These are phyloP conservation scores for Globisporangium camurandrum DNA, from an alignment of 352 stramenopile genomes.

Conservation along the genomic window DNA sequence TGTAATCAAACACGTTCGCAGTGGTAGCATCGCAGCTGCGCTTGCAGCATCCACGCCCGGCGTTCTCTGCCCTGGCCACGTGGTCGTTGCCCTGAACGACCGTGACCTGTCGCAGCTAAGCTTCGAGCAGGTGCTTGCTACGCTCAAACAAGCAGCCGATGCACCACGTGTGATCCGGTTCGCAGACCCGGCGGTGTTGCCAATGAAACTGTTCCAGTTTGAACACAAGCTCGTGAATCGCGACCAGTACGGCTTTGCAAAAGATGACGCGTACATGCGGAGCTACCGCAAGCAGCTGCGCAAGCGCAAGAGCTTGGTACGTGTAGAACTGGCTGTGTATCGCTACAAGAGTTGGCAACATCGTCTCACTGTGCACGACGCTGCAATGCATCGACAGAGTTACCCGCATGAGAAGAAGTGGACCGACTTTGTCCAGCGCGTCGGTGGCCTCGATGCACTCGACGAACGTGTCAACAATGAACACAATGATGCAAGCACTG, in stretches of 20 bases:
- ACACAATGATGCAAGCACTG: background rate
- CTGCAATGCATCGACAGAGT: conserved; percentile 13
- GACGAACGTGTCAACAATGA: conserved; percentile 17
- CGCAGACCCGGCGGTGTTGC: conserved; percentile 29
- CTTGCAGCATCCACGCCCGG: conserved; percentile 11
- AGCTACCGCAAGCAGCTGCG: conserved; percentile 31
- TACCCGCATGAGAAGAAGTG: conserved; percentile 35
- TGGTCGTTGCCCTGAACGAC: conserved; percentile 45
- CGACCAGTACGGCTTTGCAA: conserved; percentile 54
- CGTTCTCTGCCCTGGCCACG: conserved; percentile 25
- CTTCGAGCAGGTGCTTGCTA: conserved; percentile 27
- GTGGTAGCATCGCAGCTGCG: conserved; percentile 22
- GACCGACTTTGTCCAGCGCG: conserved; percentile 30
- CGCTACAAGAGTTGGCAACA: no score
- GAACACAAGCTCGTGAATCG: conserved; percentile 32
- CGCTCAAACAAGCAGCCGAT: conserved; percentile 14
- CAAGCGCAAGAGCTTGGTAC: conserved; percentile 27
- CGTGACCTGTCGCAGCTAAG: conserved; percentile 21
- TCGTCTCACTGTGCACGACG: background rate
- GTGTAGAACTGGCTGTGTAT: no score
- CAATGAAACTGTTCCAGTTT: conserved; percentile 22
- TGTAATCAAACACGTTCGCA: conserved; percentile 31
- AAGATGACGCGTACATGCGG: conserved; percentile 52
- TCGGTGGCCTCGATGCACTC: conserved; percentile 27
- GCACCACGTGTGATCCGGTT: conserved; percentile 37